A percentile compares a stretch with the other conserved stretches of the same genome.
Evolutionary conservation across 1,139 yeast species (phyloP).

Genomic region (Kodamaea plutei): DNA sequence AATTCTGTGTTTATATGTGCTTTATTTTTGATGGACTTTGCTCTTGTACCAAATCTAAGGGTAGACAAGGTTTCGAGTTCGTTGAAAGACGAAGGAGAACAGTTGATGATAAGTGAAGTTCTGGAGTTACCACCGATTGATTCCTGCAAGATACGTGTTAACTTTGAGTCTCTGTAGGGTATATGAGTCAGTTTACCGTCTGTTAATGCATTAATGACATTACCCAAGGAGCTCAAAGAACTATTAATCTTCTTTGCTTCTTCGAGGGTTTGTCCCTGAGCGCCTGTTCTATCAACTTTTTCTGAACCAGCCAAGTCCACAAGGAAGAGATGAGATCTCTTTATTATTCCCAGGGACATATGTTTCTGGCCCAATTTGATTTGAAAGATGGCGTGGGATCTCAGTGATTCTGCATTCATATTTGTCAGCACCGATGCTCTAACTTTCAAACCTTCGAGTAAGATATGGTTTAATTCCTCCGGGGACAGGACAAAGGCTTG

Average conservation of each 20-base stretch:
- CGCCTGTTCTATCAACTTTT: conserved; percentile 80
- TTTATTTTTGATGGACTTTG: conserved; percentile 65
- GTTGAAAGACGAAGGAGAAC: conserved; percentile 65
- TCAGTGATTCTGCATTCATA: conserved; percentile 73
- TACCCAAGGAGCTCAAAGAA: conserved; percentile 73
- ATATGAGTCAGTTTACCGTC: conserved; percentile 63
- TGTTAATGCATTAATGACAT: conserved; percentile 75
- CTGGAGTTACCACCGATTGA: conserved; percentile 85
- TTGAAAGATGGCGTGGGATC: conserved; percentile 81
- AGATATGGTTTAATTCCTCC: conserved; percentile 53
- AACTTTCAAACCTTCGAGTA: conserved; percentile 52
- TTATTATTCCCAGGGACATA: conserved; percentile 51
- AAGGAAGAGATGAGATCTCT: conserved; percentile 64
- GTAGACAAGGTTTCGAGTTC: conserved; percentile 73
- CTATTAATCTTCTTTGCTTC: conserved; percentile 84
- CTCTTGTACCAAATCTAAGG: conserved; percentile 74
- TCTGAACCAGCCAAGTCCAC: conserved; percentile 92
- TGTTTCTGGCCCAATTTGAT: conserved; percentile 60
- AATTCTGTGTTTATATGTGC: conserved; percentile 70
- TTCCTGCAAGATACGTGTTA: conserved; percentile 80
- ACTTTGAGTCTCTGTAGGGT: conserved; percentile 80
- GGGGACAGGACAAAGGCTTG: conserved; percentile 57
- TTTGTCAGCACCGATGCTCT: conserved; percentile 62
- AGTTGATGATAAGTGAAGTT: conserved; percentile 73
- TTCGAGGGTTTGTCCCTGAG: conserved; percentile 68